Base-by-base conservation (phyloP, 306 rosid species). In the Lathyrus aphaca region DNA sequence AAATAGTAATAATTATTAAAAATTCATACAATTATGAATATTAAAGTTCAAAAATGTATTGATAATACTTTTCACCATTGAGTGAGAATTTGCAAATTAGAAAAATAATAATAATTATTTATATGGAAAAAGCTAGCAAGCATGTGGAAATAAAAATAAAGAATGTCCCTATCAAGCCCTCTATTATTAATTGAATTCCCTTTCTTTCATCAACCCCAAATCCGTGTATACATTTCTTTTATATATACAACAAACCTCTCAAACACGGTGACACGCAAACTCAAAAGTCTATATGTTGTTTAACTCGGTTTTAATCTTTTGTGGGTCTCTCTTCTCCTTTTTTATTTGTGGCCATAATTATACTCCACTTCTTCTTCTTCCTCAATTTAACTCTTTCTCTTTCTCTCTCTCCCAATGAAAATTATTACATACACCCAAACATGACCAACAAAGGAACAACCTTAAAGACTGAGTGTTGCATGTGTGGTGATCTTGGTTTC, bases 401-500 rank as follows among this genome's bases (percentile, higher is more conserved):
- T 54, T 55, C 59, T 64, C 53, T 76, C 61, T 78, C 59, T 69
- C 69, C 77, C 67, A 3, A 81, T 75, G 87, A 82, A 46, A 55
- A 44, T 8, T 3, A 25, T 25, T 37, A 43, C 3, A 70, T 8
- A 12, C 67, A 43, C 3, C 57, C 32, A 42, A 63, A 19, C 44
- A 87, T 80, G 92, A 74, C 91, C 62, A 74, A 18, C 84, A 87
- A 81, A 68, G 71, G 44, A 58, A 49, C 77, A 39, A 27, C 21
- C 32, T 53, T 77, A 49, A 65, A 60, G 64, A 80, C 54, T 2
- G 98, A 94, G 87, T 94, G 99, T 65, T 94, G 99, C 84, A 94
- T 88, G 97, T 94, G 99, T 66, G 99, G 99, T 8, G 99, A 94
- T 78, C 84, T 54, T 46, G 99, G 99, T 62, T 87, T 94, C 86